Conservation (phyloP, 495 filamentous ascomycete genomes). For the Venustampulla echinocandica region DNA sequence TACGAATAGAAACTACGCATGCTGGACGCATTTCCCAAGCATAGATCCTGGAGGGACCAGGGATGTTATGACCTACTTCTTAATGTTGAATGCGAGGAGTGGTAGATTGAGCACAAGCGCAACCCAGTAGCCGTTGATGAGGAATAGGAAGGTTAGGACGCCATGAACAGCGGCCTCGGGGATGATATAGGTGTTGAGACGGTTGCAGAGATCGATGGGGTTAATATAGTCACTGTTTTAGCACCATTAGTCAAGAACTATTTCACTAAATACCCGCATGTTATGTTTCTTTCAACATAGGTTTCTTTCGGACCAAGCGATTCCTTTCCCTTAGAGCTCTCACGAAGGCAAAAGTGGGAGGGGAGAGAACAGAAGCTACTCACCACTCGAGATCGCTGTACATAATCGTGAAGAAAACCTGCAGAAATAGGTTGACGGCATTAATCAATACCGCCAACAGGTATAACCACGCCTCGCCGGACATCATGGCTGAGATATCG, state of each 20-base stretch:
- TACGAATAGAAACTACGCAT: not conserved
- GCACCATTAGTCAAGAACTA: conserved; percentile 14
- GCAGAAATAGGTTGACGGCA: conserved; percentile 98
- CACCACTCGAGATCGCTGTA: conserved; percentile 98
- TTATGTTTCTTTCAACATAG: not conserved
- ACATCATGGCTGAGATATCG: conserved; percentile 80
- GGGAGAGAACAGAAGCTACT: conserved; percentile 26
- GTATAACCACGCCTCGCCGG: conserved; percentile 98
- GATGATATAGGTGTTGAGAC: conserved; percentile 98
- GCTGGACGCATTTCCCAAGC: too few species aligned
- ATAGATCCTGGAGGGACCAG: too few species aligned
- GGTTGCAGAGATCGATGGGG: conserved; percentile 99
- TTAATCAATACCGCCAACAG: conserved; percentile 98
- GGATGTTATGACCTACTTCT: conserved; percentile 64
- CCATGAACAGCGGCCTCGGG: conserved; percentile 97
- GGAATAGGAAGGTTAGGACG: conserved; percentile 87
- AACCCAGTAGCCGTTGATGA: conserved; percentile 98
- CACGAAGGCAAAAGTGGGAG: not conserved
- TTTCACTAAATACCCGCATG: not conserved
- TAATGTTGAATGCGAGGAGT: conserved; percentile 85
- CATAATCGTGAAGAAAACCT: conserved; percentile 99
- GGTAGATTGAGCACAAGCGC: conserved; percentile 88
- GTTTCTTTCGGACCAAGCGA: too few species aligned
- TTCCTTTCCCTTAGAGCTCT: too few species aligned
- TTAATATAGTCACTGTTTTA: conserved; percentile 92